Evolutionary conservation across 73 alveolate genomes (phyloP), one percentile per base, ranked within the genome.

Genomic region (Stentor coeruleus): DNA sequence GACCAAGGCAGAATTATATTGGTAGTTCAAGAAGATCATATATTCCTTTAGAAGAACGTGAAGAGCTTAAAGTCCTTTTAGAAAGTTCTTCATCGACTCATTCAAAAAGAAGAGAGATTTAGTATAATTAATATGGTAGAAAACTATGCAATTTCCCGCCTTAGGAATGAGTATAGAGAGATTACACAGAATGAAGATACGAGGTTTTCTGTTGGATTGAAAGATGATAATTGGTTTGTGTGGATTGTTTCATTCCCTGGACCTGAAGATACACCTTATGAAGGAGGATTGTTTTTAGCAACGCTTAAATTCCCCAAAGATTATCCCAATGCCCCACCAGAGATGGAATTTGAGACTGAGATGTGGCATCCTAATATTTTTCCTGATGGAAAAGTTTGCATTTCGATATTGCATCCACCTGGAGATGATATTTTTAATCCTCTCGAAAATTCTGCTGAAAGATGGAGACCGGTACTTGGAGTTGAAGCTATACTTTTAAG

Each of bases 321-420:
- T 74, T 96, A 94, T 84, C 99, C 99, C 20, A 81, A 86, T 58
- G 55, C 82, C 3, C 98, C 99, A 30, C 99, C 99, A 4, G 95
- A 96, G 86, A 98, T 89, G 39, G 91, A 82, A 83, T 96, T 96
- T 89, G 38, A 85, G 40, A 96, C 99, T 3, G 93, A 93, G 86
- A 96, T 96, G 36, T 96, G 91, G 83, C 99, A 96, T 84, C 99
- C 99, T 11, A 96, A 96, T 82, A 96, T 96, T 20, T 87, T 86
- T 86, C 91, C 98, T 11, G 98, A 95, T 76, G 99, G 99, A 59
- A 98, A 91, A 82, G 92, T 96, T 37, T 87, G 96, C 82, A 82
- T 95, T 49, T 89, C 85, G n/a, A n/a, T n/a, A n/a, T n/a, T n/a
- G n/a, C n/a, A n/a, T n/a, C n/a, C n/a, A n/a, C n/a, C n/a, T n/a